Percentiles rank a stretch among this genome's conserved stretches.
These are phyloP conservation scores for Alternaria gaisen DNA, from an alignment of 2,329 filamentous ascomycete species.

Conservation along the genomic window DNA sequence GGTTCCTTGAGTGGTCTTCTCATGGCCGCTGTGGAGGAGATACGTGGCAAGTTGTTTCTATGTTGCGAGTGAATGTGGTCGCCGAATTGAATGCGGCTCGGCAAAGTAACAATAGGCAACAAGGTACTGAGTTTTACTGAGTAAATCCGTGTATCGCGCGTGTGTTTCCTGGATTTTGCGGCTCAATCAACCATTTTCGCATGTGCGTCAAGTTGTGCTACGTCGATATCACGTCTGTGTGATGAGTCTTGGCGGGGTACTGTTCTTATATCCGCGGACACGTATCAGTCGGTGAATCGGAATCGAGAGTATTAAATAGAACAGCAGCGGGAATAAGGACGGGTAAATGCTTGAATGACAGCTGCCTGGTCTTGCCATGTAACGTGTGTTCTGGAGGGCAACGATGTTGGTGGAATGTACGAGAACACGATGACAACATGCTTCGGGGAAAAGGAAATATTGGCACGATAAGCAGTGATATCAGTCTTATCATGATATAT, in stretches of 20 bases:
- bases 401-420: background rate
- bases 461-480: background rate
- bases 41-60: background rate
- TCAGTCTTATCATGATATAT: background rate
- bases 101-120: background rate
- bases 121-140: background rate
- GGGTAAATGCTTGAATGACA: background rate
- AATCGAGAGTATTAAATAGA: background rate
- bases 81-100: background rate
- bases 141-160: background rate
- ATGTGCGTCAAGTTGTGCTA: background rate
- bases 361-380: background rate
- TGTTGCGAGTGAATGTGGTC: background rate
- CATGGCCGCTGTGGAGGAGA: background rate
- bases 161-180: background rate
- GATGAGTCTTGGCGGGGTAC: background rate
- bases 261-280: background rate
- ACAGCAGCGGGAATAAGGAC: background rate
- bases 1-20: background rate
- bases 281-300: background rate
- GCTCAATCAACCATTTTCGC: background rate
- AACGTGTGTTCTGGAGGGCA: background rate
- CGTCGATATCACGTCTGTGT: background rate
- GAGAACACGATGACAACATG: background rate
- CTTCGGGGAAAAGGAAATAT: background rate